A percentile compares a stretch with the other conserved stretches of the same genome.
phyloP scores from a whole-genome alignment of 495 filamentous ascomycete genomes.

The Penicillium longicatenatum region DNA sequence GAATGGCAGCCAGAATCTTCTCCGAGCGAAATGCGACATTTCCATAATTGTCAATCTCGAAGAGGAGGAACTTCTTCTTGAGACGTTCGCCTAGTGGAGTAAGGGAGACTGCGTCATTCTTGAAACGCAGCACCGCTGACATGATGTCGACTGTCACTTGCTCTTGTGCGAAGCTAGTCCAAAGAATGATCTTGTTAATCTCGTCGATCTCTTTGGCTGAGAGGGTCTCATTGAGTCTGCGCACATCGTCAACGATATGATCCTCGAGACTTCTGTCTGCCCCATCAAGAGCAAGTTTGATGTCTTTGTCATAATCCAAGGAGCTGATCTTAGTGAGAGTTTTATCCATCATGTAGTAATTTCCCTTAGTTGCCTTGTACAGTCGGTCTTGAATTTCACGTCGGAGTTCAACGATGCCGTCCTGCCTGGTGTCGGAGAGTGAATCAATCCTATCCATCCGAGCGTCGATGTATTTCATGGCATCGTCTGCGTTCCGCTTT shows the following conservation, averaged over 20 bases:
- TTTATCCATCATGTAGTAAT: conserved; percentile 14
- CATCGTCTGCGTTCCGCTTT: conserved; percentile 4
- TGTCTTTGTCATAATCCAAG: conserved; percentile 10
- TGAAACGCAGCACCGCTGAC: conserved; percentile 5
- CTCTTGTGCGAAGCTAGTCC: conserved; percentile 11
- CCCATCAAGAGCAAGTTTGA: conserved; percentile 6
- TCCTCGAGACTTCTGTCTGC: background rate
- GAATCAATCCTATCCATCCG: conserved; percentile 12
- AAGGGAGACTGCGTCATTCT: conserved; percentile 3
- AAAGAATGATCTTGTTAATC: conserved; percentile 14
- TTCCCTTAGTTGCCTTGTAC: conserved; percentile 5
- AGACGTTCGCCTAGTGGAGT: conserved; percentile 3
- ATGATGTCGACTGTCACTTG: conserved; percentile 7
- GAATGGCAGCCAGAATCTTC: conserved; percentile 1
- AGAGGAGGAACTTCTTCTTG: conserved; percentile 10
- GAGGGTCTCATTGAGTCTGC: conserved; percentile 1
- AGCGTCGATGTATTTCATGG: conserved; percentile 8
- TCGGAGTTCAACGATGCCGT: conserved; percentile 4
- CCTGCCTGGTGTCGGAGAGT: conserved; percentile 6
- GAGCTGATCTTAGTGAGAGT: conserved; percentile 9
- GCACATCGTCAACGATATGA: conserved; percentile 8
- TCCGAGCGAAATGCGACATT: conserved; percentile 9
- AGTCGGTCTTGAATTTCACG: conserved; percentile 6
- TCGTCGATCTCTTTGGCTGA: conserved; percentile 7
- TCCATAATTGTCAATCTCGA: conserved; percentile 12